phyloP scores from a whole-genome alignment of 1,139 yeast genomes.

The Suhomyces choctaworum region DNA sequence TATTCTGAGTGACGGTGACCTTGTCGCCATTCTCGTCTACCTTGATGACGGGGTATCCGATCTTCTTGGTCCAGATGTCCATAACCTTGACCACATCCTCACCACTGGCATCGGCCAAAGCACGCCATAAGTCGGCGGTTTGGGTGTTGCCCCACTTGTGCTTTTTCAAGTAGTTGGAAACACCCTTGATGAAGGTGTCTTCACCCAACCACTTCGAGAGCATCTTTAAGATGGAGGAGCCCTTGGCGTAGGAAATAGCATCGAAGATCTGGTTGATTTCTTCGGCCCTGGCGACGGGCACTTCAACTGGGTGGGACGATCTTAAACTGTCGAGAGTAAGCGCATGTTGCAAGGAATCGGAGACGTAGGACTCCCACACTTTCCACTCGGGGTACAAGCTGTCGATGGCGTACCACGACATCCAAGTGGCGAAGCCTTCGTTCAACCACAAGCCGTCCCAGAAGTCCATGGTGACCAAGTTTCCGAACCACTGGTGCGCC shows the following conservation, averaged over 20 bases:
- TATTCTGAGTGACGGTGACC: conserved; percentile 48
- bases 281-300: conserved; percentile 53
- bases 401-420: conserved; percentile 78
- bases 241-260: conserved; percentile 43
- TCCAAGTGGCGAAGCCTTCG: conserved; percentile 66
- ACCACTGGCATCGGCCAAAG: conserved; percentile 25
- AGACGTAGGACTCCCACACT: conserved; percentile 54
- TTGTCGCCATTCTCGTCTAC: conserved; percentile 21
- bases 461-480: conserved; percentile 63
- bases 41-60: conserved; percentile 29
- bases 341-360: conserved; percentile 52
- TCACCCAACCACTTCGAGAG: conserved; percentile 29
- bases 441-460: conserved; percentile 67
- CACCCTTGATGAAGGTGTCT: conserved; percentile 28
- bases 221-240: conserved; percentile 31
- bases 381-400: conserved; percentile 59
- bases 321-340: conserved; percentile 53
- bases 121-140: conserved; percentile 29
- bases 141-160: conserved; percentile 31
- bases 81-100: conserved; percentile 26
- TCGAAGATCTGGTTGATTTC: conserved; percentile 62
- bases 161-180: conserved; percentile 26
- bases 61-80: conserved; percentile 29
- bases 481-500: conserved; percentile 70
- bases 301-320: conserved; percentile 60